phyloP scores from a whole-genome alignment of 2,329 filamentous ascomycete genomes.

The Dryadomyces sulphureus region DNA sequence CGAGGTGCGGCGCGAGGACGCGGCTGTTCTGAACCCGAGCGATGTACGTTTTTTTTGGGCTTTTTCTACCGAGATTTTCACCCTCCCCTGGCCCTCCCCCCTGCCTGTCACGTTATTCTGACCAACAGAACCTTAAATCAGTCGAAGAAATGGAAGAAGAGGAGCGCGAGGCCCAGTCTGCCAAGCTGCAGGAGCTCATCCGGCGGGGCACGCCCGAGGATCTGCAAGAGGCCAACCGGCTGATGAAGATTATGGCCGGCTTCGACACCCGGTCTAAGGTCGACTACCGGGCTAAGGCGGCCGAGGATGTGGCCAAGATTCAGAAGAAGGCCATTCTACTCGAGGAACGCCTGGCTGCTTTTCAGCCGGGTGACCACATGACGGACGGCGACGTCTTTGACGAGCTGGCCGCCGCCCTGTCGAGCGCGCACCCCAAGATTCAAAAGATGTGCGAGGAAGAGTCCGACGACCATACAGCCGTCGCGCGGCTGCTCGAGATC shows the following conservation, averaged over 20 bases:
- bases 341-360: conserved; percentile 81
- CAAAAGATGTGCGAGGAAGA: conserved; percentile 99
- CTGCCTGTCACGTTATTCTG: conserved; percentile 11
- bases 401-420: conserved; percentile 77
- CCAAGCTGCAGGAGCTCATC: conserved; percentile 96
- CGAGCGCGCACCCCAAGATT: conserved; percentile 94
- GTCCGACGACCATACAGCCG: conserved; percentile 89
- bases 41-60: conserved; percentile 74
- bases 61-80: not conserved
- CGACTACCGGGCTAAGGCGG: conserved; percentile 93
- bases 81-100: not conserved
- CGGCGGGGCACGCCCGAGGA: conserved; percentile 83
- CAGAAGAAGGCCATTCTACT: conserved; percentile 88
- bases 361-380: conserved; percentile 69
- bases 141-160: conserved; percentile 98
- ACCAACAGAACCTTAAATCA: conserved; percentile 70
- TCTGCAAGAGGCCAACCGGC: conserved; percentile 78
- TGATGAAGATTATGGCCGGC: conserved; percentile 99
- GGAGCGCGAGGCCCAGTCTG: conserved; percentile 84
- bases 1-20: conserved; percentile 82
- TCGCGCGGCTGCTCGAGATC: conserved; percentile 88
- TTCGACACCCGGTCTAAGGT: conserved; percentile 93
- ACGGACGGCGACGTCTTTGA: conserved; percentile 52
- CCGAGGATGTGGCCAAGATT: conserved; percentile 85
- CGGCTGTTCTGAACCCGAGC: conserved; percentile 88